Evolutionary conservation across 2,329 filamentous ascomycete genomes (phyloP), one percentile per base, ranked within the genome.

Genomic region (Fusarium xyrophilum): DNA sequence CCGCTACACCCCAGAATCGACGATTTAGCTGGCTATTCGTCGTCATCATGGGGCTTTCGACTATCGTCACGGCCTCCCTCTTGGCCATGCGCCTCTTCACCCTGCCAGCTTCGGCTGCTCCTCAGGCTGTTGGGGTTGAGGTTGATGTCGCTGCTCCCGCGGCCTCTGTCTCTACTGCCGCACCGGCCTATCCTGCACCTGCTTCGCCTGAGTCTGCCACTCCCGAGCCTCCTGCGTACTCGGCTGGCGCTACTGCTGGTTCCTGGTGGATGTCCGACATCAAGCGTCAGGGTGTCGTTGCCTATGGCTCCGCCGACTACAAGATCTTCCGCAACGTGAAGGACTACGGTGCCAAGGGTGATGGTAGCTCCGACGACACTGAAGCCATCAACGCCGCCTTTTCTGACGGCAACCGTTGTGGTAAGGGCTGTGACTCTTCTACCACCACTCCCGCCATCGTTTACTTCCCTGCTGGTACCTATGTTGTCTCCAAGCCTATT

Each of bases 401-500:
- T 74, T 84, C 87, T 8, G 86, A 88, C n/a, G 93, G 93, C 30
- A 84, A 85, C 73, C 91, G 95, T 43, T 98, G 95, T 76, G 93
- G 92, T 39, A 77, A 87, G 67, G 88, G 88, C 66, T 98, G 95
- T 76, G 91, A 96, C 76, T 97, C 93, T 3, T 88, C 87, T 33
- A 98, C 95, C 6, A 86, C 87, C n/a, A 88, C 89, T 2, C 95
- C 95, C 1, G 95, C 93, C 28, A 82, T 98, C 17, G 88, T 98
- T 55, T 98, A 97, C 83, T 97, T 98, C 83, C 94, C 93, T 39
- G 84, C 92, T 14, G 94, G 95, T 69, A 96, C 89, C 59, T 98
- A 97, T 76, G 75, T 91, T 21, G 89, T 98, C 72, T 93, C 89
- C 76, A 86, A 84, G 74, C 92, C 95, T 25, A 88, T 98, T 70